Percentiles rank a stretch among this genome's conserved stretches.
Conservation (phyloP, 2,329 filamentous ascomycete species). For the Cercospora zeina region DNA sequence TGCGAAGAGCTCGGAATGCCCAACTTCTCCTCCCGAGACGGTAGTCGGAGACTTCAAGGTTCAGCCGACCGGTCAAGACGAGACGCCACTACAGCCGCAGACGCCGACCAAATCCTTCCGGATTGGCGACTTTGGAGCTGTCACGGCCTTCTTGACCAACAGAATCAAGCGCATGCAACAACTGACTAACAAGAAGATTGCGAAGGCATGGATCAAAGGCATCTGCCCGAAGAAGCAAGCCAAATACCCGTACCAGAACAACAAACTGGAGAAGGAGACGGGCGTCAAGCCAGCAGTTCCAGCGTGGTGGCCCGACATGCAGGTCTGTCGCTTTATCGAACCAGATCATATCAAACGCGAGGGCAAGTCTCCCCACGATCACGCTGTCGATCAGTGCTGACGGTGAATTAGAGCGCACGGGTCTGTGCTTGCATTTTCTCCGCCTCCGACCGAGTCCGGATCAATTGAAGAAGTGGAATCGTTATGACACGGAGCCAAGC, state of each 20-base stretch:
- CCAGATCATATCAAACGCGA: slow-evolving; percentile 71
- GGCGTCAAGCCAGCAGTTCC: slow-evolving; percentile 31
- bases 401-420: slow-evolving; percentile 33
- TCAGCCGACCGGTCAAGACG: slow-evolving; percentile 8
- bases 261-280: slow-evolving; percentile 56
- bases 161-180: slow-evolving; percentile 59
- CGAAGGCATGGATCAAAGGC: slow-evolving; percentile 73
- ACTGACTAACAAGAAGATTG: slow-evolving; percentile 68
- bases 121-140: slow-evolving; percentile 23
- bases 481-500: slow-evolving; percentile 27
- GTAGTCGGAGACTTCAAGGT: background rate
- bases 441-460: slow-evolving; percentile 35
- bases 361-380: slow-evolving; percentile 48
- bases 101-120: slow-evolving; percentile 20
- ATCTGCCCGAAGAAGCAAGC: slow-evolving; percentile 77
- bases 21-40: slow-evolving; percentile 10
- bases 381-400: slow-evolving; percentile 15
- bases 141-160: slow-evolving; percentile 21
- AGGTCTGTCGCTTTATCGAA: slow-evolving; percentile 64
- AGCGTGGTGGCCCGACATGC: slow-evolving; percentile 41
- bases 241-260: slow-evolving; percentile 68
- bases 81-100: background rate
- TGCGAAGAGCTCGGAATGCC: slow-evolving; percentile 1
- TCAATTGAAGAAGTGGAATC: slow-evolving; percentile 36
- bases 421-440: slow-evolving; percentile 37